Base-by-base conservation (phyloP, 805 yeast species). In the Metschnikowia koreensis region DNA sequence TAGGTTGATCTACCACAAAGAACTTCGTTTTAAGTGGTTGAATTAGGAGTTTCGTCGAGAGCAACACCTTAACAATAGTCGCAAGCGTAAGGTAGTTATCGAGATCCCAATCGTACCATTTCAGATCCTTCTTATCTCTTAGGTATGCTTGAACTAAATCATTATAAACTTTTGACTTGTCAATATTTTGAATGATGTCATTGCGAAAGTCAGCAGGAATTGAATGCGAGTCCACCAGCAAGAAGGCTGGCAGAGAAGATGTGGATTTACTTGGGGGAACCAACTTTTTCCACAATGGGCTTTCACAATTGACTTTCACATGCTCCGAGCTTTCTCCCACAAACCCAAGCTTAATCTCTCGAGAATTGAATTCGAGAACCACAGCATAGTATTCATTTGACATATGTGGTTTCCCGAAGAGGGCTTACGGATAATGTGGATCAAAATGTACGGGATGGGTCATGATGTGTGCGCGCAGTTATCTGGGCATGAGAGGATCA, bases 371-470 rank as follows among this genome's bases (percentile, higher is more conserved):
- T n/a, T 60, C 58, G n/a, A 60, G 56, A 17, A 58, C 49, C 2
- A 60, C 52, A 7, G 63, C 60, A 41, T 49, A 58, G 50, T 57
- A 60, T 48, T 58, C 62, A 52, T 58, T 53, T 34, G 63, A 41
- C 62, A 60, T 60, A 43, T 22, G 39, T 34, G n/a, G 33, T 10
- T 39, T 26, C 27, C 11, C n/a, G 9, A 12, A 37, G 33, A 27
- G n/a, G 22, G 7, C 31, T 13, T n/a, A 6, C 10, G 28, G 28
- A 27, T 12, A 7, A 22, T 22, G 22, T 22, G 22, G 22, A 22
- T 4, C 22, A 22, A 22, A 22, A 22, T 22, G 22, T 22, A 22
- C 22, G 22, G 22, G 22, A 22, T 3, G 22, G 22, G 22, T 22
- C 22, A 22, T 22, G 22, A 22, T 22, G 22, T 22, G 22, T 22